Evolutionary conservation across 441 rosid species (phyloP), one percentile per base, ranked within the genome.

Genomic region (Pelargonium cotyledonis): DNA sequence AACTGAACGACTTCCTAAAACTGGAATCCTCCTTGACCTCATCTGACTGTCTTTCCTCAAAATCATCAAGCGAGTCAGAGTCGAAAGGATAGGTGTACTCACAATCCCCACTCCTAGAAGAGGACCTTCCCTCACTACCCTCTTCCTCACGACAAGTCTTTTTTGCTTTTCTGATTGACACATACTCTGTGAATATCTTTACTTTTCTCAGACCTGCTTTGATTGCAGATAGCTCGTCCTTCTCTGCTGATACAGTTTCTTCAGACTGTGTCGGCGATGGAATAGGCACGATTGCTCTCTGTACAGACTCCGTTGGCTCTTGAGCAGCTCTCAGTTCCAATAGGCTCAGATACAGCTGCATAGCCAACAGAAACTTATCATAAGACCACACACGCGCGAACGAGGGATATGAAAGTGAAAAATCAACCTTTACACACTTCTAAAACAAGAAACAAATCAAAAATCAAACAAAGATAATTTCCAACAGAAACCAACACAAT

Each of bases 171-270:
- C 85, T 80, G 35, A 73, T 75, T 1, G 96, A 88, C 66, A 92
- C 91, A 65, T 86, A 88, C 65, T 81, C 85, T 0, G 87, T 89
- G 68, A 92, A 86, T 7, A 85, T 79, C 76, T 88, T 89, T 31
- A 92, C 92, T 84, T 83, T 89, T 67, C 86, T 86, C 44, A 92
- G 79, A 41, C 97, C 92, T 15, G 88, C 91, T 88, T 88, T 92
- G 1, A 92, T 82, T 63, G 86, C 92, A 68, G 92, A 89, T n/a
- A 78, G 70, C 76, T 91, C 94, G n/a, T 83, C 84, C 74, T 86
- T 88, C 65, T 85, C 95, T 0, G 75, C 46, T 3, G 85, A n/a
- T 18, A 74, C 68, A 68, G 80, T 72, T 66, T 89, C 92, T 63
- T 77, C 82, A 0, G 82, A 76, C 19, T 73, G 85, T 64, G 88